phyloP scores from a whole-genome alignment of 163 green algal species.

The Scenedesmus sp. region DNA sequence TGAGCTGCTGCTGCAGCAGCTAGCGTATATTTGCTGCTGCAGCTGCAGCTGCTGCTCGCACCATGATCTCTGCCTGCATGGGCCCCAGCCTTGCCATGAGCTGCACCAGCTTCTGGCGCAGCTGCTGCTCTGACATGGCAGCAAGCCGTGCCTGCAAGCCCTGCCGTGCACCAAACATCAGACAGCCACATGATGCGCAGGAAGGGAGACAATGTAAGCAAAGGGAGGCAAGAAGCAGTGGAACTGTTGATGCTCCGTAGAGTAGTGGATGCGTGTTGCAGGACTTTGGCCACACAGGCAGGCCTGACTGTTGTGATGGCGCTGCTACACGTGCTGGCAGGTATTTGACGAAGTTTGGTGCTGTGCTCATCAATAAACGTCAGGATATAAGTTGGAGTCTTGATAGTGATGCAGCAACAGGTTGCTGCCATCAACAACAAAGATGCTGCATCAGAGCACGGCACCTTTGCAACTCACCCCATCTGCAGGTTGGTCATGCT shows the following conservation, averaged over 20 bases:
- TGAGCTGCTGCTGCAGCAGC: not conserved
- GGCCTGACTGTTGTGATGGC: not conserved
- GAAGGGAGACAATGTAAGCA: not conserved
- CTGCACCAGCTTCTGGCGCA: constrained; percentile 29
- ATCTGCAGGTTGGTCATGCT: not conserved
- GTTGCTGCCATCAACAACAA: not conserved
- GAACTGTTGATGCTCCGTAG: not conserved
- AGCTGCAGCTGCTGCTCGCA: not conserved
- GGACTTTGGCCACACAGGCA: not conserved
- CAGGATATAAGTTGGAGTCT: not conserved
- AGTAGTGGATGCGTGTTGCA: not conserved
- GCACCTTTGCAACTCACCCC: not conserved
- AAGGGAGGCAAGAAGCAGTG: too few species aligned
- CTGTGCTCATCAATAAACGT: not conserved
- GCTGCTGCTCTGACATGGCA: constrained; percentile 42
- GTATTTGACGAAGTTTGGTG: not conserved
- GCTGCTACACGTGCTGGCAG: not conserved
- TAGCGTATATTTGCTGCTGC: too few species aligned
- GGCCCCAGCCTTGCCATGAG: not conserved
- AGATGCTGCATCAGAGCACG: not conserved
- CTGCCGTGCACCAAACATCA: not conserved
- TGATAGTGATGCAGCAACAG: not conserved
- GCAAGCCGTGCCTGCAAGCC: constrained; percentile 8
- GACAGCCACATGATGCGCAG: not conserved
- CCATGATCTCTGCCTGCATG: constrained; percentile 25